Evolutionary conservation across 2,329 filamentous ascomycete species (phyloP), one percentile per base, ranked within the genome.

Genomic region (Botrytis byssoidea): DNA sequence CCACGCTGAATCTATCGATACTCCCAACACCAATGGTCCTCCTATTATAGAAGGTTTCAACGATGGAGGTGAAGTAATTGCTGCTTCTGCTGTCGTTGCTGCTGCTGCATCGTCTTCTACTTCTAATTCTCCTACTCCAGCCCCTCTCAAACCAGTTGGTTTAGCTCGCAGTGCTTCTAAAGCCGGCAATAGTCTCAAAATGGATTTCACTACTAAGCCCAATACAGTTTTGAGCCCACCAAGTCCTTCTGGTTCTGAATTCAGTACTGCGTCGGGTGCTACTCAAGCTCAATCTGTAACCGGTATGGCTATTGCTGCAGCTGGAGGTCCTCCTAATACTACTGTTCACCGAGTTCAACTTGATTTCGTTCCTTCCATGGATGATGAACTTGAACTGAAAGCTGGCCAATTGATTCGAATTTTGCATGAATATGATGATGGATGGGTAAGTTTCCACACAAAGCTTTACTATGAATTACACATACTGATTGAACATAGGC

Each of bases 371-470:
- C 95, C 96, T 40, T 95, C 93, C 5, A 91, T 98, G 87, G 92
- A 94, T 9, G 96, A 99, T 81, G 96, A 99, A 83, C 86, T 99
- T 80, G 92, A 90, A 76, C 87, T 99, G 63, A 88, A 86, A 76
- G 89, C 91, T 74, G 96, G 96, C 70, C 91, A 97, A 76, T 86
- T 99, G 67, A 93, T 98, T 69, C 89, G 95, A 76, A 86, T 99
- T 76, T 86, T 98, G 70, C 95, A 98, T 81, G 95, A 97, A 83
- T 99, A 98, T 80, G 96, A 99, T 81, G 96, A 99, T 83, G 96
- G 96, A 79, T 99, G 96, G 96, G 93, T 95, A 88, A 88, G 92
- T 22, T 48, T 48, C 46, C 20, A 48, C 1, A 10, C 1, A 48
- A 48, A 0, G 0, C 3, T 25, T 22, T 25, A 48, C 9, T 48